Percentiles rank a stretch among this genome's conserved stretches.
phyloP scores from a whole-genome alignment of 2,329 filamentous ascomycete genomes.

The Cercospora sp. region DNA sequence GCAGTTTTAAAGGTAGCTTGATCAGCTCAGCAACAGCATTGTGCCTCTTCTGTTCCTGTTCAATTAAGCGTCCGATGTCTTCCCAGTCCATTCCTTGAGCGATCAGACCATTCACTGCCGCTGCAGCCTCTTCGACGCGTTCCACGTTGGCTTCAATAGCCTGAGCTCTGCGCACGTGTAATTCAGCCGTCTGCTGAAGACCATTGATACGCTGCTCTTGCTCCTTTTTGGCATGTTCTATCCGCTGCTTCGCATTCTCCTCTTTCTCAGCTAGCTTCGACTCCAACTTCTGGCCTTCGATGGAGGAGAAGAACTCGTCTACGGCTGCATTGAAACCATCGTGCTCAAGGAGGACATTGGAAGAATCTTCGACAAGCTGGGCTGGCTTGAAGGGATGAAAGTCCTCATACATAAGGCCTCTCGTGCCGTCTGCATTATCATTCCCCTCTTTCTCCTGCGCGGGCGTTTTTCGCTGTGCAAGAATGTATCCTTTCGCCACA shows the following conservation, averaged over 20 bases:
- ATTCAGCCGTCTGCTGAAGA: conserved; percentile 73
- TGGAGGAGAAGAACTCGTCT: conserved; percentile 94
- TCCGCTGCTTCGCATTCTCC: conserved; percentile 74
- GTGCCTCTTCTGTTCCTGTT: conserved; percentile 74
- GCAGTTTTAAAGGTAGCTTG: conserved; percentile 79
- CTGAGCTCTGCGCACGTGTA: conserved; percentile 84
- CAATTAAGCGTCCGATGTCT: conserved; percentile 82
- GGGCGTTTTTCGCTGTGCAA: conserved; percentile 60
- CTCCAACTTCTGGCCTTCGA: conserved; percentile 90
- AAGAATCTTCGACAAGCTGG: conserved; percentile 70
- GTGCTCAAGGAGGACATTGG: conserved; percentile 70
- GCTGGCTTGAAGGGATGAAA: conserved; percentile 88
- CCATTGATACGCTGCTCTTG: conserved; percentile 83
- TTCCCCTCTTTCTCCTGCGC: conserved; percentile 35
- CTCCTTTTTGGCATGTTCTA: conserved; percentile 80
- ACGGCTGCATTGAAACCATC: conserved; percentile 89
- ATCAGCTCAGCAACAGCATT: conserved; percentile 89
- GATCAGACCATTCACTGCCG: conserved; percentile 88
- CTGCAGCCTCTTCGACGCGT: conserved; percentile 87
- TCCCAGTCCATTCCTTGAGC: conserved; percentile 97
- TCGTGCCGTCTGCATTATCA: conserved; percentile 43
- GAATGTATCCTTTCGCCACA: conserved; percentile 77
- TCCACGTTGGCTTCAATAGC: conserved; percentile 90
- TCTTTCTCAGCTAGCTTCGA: conserved; percentile 81
- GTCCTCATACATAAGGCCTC: conserved; percentile 75